Conservation (phyloP, 2,329 filamentous ascomycete genomes). For the Diaporthe velutina region DNA sequence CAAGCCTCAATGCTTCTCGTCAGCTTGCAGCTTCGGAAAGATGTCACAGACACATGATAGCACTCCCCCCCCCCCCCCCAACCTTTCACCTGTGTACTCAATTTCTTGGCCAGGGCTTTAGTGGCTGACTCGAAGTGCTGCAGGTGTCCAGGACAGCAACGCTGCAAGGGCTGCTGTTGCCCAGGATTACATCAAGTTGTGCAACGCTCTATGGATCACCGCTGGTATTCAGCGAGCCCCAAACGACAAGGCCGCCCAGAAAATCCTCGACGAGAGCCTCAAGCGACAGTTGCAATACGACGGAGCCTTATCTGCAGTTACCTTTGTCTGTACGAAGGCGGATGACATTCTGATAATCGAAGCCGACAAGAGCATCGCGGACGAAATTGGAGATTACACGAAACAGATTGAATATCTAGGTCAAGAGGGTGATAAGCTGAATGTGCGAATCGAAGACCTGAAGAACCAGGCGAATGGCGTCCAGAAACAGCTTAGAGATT, state of each 20-base stretch:
- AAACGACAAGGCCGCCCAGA: slow-evolving; percentile 70
- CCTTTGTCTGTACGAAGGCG: slow-evolving; percentile 73
- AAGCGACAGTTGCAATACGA: slow-evolving; percentile 72
- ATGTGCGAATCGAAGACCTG: slow-evolving; percentile 37
- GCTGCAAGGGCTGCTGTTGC: slow-evolving; percentile 70
- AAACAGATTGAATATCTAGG: background rate
- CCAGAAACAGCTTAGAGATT: background rate
- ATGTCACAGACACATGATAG: too few species aligned
- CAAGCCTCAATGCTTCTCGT: too few species aligned
- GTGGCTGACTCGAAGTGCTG: background rate
- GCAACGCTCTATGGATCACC: slow-evolving; percentile 72
- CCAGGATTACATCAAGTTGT: slow-evolving; percentile 70
- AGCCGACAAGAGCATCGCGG: slow-evolving; percentile 49
- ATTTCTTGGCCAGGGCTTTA: background rate
- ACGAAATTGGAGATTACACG: background rate
- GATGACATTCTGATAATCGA: slow-evolving; percentile 67
- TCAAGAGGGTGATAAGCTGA: slow-evolving; percentile 44
- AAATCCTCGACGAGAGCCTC: slow-evolving; percentile 67
- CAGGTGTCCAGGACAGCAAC: slow-evolving; percentile 67
- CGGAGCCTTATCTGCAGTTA: slow-evolving; percentile 64
- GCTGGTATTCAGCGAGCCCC: slow-evolving; percentile 72
- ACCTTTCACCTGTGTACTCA: background rate
- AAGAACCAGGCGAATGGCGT: background rate
- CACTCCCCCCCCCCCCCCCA: too few species aligned
- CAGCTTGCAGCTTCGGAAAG: too few species aligned